Evolutionary conservation across 202 grass and related monocot genomes (phyloP).

Genomic region (Carex sylvatica): DNA sequence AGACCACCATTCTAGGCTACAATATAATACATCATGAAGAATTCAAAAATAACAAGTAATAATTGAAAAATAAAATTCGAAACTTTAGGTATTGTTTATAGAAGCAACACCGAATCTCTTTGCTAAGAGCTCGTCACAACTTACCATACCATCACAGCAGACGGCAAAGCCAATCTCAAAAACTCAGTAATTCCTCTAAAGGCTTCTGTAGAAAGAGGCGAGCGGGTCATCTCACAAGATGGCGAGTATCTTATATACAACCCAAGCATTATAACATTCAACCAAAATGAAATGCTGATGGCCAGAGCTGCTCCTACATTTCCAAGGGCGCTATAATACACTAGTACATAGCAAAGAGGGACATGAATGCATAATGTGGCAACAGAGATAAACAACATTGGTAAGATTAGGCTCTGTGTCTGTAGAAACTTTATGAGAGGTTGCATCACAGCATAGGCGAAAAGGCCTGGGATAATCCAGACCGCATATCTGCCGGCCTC

Average conservation of each 20-base stretch:
- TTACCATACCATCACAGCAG: constrained; percentile 88
- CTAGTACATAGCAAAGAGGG: constrained; percentile 69
- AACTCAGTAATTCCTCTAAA: constrained; percentile 56
- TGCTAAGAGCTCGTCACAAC: not conserved
- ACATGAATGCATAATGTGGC: constrained; percentile 50
- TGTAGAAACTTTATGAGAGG: constrained; percentile 77
- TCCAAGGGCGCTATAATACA: constrained; percentile 48
- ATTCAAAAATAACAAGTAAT: too few relatives aligned
- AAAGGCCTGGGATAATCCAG: constrained; percentile 75
- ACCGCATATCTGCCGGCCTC: constrained; percentile 66
- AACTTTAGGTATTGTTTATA: not conserved
- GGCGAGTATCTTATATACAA: constrained; percentile 44
- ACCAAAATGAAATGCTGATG: constrained; percentile 68
- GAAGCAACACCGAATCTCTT: not conserved
- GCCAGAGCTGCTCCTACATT: constrained; percentile 64
- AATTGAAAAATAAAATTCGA: too few relatives aligned
- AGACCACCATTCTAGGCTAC: constrained; percentile 93
- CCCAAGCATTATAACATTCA: constrained; percentile 54
- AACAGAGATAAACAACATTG: constrained; percentile 41
- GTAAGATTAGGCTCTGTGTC: constrained; percentile 63
- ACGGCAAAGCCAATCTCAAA: constrained; percentile 64
- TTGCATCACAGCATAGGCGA: constrained; percentile 62
- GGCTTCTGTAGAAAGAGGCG: constrained; percentile 36
- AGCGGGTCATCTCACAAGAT: constrained; percentile 56
- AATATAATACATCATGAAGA: constrained; percentile 1